Percentiles rank a stretch among this genome's conserved stretches.
phyloP scores from a whole-genome alignment of 257 asterid species.

The Lycium barbarum region DNA sequence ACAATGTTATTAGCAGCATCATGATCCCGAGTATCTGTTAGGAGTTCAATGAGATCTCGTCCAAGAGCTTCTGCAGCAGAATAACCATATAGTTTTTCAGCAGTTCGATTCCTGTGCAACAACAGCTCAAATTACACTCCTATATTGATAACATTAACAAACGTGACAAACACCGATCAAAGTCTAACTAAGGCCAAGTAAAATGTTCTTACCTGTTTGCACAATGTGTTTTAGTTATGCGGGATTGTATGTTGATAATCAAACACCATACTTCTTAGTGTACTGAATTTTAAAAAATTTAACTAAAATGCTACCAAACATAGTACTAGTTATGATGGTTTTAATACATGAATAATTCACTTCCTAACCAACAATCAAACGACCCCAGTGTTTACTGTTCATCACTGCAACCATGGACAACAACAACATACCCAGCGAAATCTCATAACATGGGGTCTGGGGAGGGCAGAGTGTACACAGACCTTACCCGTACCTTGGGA shows the following conservation, averaged over 20 bases:
- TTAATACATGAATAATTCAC: too few species aligned
- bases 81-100: constrained; percentile 77
- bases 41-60: constrained; percentile 56
- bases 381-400: neutral
- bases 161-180: neutral
- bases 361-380: too few species aligned
- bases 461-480: too few species aligned
- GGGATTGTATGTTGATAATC: too few species aligned
- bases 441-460: too few species aligned
- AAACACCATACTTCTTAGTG: too few species aligned
- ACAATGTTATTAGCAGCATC: constrained; percentile 57
- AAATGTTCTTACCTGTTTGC: neutral
- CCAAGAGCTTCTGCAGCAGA: constrained; percentile 79
- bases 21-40: constrained; percentile 55
- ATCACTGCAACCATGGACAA: neutral
- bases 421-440: too few species aligned
- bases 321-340: too few species aligned
- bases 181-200: constrained; percentile 18
- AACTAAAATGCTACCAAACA: too few species aligned
- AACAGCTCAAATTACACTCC: constrained; percentile 25
- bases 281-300: too few species aligned
- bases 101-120: constrained; percentile 76
- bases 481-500: too few species aligned
- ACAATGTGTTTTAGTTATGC: neutral
- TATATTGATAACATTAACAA: constrained; percentile 11